Evolutionary conservation across 2,329 filamentous ascomycete genomes (phyloP).

Genomic region (Nemania serpens): DNA sequence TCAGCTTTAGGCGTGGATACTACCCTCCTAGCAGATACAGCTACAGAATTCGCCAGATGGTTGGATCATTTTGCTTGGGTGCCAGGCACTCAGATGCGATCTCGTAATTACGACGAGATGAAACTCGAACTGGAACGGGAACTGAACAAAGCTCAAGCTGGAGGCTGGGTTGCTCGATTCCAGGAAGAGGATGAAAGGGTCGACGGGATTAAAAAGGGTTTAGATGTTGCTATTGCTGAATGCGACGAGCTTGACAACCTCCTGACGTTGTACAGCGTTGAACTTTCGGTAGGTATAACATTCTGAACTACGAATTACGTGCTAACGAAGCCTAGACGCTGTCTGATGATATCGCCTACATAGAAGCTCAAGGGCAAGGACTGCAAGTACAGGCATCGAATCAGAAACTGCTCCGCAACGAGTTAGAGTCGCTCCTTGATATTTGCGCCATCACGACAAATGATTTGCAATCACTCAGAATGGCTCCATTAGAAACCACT

Average conservation of each 20-base stretch:
- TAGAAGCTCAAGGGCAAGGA: slow-evolving; percentile 96
- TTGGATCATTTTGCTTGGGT: slow-evolving; percentile 90
- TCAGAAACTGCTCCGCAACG: slow-evolving; percentile 88
- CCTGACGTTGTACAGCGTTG: slow-evolving; percentile 90
- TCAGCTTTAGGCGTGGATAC: slow-evolving; percentile 78
- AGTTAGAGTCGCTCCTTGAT: slow-evolving; percentile 85
- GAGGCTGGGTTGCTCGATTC: slow-evolving; percentile 84
- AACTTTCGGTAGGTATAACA: slow-evolving; percentile 73
- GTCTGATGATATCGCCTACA: slow-evolving; percentile 94
- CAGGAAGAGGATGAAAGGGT: slow-evolving; percentile 90
- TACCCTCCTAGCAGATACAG: slow-evolving; percentile 73
- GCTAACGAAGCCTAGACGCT: slow-evolving; percentile 68
- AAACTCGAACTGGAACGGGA: slow-evolving; percentile 85
- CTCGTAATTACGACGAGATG: slow-evolving; percentile 77
- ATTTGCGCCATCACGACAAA: slow-evolving; percentile 84
- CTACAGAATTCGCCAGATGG: slow-evolving; percentile 79
- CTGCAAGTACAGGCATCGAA: slow-evolving; percentile 96
- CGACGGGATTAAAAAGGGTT: slow-evolving; percentile 79
- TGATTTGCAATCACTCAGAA: slow-evolving; percentile 74
- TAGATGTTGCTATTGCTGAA: slow-evolving; percentile 89
- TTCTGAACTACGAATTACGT: neutral
- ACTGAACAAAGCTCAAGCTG: slow-evolving; percentile 87
- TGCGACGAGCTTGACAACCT: slow-evolving; percentile 96
- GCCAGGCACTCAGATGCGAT: slow-evolving; percentile 72
- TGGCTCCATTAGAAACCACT: slow-evolving; percentile 72